A percentile compares a stretch with the other conserved stretches of the same genome.
Conservation (phyloP, 73 alveolate genomes). For the Uronychia binucleata region DNA sequence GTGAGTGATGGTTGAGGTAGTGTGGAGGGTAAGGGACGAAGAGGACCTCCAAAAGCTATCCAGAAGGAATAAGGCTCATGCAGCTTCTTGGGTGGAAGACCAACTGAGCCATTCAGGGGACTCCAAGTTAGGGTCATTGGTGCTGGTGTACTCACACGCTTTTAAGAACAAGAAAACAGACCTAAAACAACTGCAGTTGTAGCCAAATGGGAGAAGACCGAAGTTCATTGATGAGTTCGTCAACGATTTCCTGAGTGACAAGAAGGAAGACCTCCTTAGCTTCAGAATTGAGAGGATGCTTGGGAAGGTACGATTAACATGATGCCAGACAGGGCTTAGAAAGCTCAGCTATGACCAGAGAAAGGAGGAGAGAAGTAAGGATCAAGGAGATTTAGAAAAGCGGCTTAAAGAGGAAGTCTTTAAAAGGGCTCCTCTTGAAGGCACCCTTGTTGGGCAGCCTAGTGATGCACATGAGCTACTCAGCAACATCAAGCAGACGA, state of each 20-base stretch:
- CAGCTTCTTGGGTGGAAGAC: background rate
- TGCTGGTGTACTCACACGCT: background rate
- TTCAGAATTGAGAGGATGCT: background rate
- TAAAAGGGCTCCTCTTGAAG: background rate
- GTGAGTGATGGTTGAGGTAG: conserved; percentile 3
- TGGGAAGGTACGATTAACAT: too few species aligned
- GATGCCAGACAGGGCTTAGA: background rate
- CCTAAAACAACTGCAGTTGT: background rate
- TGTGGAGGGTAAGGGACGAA: background rate
- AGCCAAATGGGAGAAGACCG: background rate
- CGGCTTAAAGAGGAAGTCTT: background rate
- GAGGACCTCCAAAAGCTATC: background rate
- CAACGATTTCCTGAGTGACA: background rate
- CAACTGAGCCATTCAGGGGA: background rate
- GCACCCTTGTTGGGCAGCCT: background rate
- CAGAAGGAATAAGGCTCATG: background rate
- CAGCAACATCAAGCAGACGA: background rate
- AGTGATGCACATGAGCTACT: background rate
- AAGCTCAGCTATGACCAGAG: background rate
- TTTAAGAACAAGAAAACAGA: background rate
- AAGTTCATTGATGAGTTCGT: background rate
- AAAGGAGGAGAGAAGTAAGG: background rate
- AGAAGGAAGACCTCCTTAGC: background rate
- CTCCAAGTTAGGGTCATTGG: background rate
- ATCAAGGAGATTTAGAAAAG: background rate